phyloP scores from a whole-genome alignment of 148 eudicot species.

The Rhododendron molle region DNA sequence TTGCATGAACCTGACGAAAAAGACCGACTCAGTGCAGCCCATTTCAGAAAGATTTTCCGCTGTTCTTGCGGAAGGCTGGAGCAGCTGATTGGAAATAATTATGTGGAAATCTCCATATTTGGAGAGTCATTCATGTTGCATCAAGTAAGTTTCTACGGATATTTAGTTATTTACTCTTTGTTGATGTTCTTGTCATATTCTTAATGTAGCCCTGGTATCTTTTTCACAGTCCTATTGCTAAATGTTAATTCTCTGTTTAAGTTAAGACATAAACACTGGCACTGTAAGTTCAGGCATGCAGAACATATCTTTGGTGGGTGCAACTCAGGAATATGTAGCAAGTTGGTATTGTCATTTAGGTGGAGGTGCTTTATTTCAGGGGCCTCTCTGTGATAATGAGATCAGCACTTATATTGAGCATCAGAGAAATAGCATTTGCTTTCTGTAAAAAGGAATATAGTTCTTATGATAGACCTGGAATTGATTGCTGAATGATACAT shows the following conservation, averaged over 20 bases:
- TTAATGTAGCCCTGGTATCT: background rate
- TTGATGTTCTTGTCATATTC: background rate
- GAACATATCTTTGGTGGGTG: background rate
- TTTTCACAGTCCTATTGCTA: background rate
- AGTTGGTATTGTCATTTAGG: background rate
- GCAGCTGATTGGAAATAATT: slow-evolving; percentile 41
- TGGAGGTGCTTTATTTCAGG: background rate
- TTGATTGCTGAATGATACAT: background rate
- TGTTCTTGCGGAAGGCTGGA: slow-evolving; percentile 77
- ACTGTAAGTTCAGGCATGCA: background rate
- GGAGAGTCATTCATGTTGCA: slow-evolving; percentile 97
- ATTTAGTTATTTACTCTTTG: background rate
- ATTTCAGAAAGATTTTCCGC: slow-evolving; percentile 76
- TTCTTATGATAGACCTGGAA: background rate
- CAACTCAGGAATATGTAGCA: background rate
- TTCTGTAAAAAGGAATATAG: background rate
- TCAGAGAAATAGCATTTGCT: background rate
- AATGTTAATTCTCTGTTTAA: background rate
- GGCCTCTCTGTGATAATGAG: background rate
- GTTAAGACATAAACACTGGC: background rate
- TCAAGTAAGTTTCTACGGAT: slow-evolving; percentile 58
- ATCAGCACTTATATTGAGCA: background rate
- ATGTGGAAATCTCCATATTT: slow-evolving; percentile 69
- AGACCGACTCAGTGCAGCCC: slow-evolving; percentile 71
- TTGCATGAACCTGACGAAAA: slow-evolving; percentile 69